These are phyloP conservation scores for Elsinoe necatrix DNA, from an alignment of 2,329 filamentous ascomycete genomes.

Conservation along the genomic window DNA sequence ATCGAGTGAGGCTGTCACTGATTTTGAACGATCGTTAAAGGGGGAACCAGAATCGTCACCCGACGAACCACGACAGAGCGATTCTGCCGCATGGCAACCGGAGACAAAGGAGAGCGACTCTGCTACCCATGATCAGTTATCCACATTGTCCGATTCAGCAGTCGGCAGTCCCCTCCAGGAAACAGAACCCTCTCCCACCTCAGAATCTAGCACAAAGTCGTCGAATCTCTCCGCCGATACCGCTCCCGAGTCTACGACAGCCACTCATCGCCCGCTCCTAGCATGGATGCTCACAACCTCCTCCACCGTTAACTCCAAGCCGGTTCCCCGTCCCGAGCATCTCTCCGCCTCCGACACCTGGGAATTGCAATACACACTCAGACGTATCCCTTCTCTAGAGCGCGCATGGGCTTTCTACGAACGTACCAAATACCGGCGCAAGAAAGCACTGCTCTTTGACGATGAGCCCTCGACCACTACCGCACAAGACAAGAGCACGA, in stretches of 20 bases:
- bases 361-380: slow-evolving; percentile 69
- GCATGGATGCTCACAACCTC: slow-evolving; percentile 64
- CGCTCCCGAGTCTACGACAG: slow-evolving; percentile 14
- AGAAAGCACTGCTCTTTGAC: slow-evolving; percentile 36
- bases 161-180: neutral
- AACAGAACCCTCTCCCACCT: too few relatives aligned
- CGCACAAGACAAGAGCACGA: neutral
- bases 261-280: slow-evolving; percentile 39
- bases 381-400: slow-evolving; percentile 45
- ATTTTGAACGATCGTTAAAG: slow-evolving; percentile 51
- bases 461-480: slow-evolving; percentile 24
- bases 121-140: neutral
- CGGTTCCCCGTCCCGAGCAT: slow-evolving; percentile 52
- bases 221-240: too few relatives aligned
- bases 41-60: slow-evolving; percentile 17
- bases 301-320: slow-evolving; percentile 61
- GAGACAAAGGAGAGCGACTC: neutral
- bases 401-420: slow-evolving; percentile 48
- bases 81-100: neutral
- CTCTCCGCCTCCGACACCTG: slow-evolving; percentile 48
- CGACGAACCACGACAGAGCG: neutral
- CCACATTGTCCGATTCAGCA: neutral
- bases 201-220: too few relatives aligned
- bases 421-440: slow-evolving; percentile 49
- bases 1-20: slow-evolving; percentile 56